Conservation (phyloP, 129 eudicot genomes). For the Artemisia annua region DNA sequence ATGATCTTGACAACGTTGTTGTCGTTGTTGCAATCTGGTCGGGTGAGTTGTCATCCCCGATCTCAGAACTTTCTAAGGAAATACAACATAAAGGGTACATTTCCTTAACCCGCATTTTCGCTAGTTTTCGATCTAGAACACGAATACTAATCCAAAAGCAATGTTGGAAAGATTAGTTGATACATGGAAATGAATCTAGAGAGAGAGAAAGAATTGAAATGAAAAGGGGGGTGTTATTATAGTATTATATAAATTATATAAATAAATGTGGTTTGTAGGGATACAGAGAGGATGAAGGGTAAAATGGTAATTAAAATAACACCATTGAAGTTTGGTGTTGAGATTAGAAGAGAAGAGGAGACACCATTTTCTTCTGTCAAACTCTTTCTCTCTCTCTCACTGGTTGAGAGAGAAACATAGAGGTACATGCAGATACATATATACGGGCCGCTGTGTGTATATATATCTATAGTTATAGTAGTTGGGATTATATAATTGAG, state of each 20-base stretch:
- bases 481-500: not conserved
- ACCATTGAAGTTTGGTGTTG: constrained; percentile 32
- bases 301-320: constrained; percentile 25
- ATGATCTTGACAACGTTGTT: constrained; percentile 52
- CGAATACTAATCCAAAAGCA: not conserved
- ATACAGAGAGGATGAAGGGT: constrained; percentile 39
- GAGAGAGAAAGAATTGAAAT: constrained; percentile 1
- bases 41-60: constrained; percentile 65
- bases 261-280: constrained; percentile 16
- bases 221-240: constrained; percentile 5
- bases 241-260: constrained; percentile 16
- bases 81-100: constrained; percentile 81
- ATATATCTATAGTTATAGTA: not conserved
- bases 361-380: constrained; percentile 36
- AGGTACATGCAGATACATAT: constrained; percentile 36
- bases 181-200: no score
- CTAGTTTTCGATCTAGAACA: not conserved
- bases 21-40: constrained; percentile 60
- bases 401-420: constrained; percentile 36
- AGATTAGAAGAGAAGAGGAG: constrained; percentile 22
- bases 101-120: constrained; percentile 75
- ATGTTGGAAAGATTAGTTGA: no score
- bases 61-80: constrained; percentile 55
- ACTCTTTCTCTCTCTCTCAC: constrained; percentile 26
- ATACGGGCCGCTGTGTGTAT: not conserved